Conservation (phyloP, 495 filamentous ascomycete genomes). For the Astrothelium macrocarpum region DNA sequence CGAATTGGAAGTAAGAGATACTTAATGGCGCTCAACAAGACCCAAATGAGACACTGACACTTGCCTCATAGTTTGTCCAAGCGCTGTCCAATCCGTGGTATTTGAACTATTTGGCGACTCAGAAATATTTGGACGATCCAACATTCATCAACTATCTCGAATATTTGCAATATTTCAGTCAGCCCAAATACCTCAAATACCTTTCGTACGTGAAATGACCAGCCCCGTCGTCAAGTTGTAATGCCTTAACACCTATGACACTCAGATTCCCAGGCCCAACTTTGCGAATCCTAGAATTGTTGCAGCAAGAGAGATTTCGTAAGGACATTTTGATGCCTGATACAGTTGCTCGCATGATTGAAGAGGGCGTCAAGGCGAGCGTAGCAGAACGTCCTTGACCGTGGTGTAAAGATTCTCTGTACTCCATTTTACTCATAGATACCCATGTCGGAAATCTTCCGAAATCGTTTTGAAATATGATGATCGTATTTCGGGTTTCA, state of each 20-base stretch:
- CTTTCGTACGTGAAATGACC: conserved; percentile 36
- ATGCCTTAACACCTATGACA: conserved; percentile 2
- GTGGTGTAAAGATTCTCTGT: too few species aligned
- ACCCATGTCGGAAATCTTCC: background rate
- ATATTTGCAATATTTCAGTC: conserved; percentile 78
- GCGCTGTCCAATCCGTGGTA: conserved; percentile 74
- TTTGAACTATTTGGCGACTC: conserved; percentile 61
- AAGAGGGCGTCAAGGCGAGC: conserved; percentile 40
- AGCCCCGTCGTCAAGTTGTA: background rate
- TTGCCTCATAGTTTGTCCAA: conserved; percentile 63
- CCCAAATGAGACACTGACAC: conserved; percentile 25
- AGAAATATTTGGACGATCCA: conserved; percentile 46
- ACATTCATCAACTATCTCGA: conserved; percentile 70
- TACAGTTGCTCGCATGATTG: conserved; percentile 52
- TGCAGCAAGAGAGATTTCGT: conserved; percentile 77
- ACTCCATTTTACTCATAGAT: background rate
- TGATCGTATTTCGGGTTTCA: background rate
- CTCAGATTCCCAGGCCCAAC: conserved; percentile 65
- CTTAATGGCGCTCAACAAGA: background rate
- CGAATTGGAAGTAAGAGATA: conserved; percentile 52
- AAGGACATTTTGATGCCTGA: conserved; percentile 71
- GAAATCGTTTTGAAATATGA: background rate
- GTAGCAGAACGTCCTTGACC: background rate
- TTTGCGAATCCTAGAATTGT: conserved; percentile 67
- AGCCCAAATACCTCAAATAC: conserved; percentile 74